Base-by-base conservation (phyloP, 2,329 filamentous ascomycete genomes). In the Cordyceps cicadae region DNA sequence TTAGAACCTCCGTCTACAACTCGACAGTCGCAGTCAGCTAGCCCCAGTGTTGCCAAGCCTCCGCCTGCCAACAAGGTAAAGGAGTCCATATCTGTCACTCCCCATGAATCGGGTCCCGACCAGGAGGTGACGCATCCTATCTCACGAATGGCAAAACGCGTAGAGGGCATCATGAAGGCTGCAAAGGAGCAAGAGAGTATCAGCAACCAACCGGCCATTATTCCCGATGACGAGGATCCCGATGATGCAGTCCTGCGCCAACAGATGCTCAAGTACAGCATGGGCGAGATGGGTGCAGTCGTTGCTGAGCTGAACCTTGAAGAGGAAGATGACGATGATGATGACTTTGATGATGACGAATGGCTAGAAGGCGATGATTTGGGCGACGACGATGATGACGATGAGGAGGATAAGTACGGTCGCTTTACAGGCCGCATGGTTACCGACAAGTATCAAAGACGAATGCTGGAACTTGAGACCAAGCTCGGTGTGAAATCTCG, bases 221-320 rank as follows among this genome's bases (percentile, higher is more conserved):
- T 89, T 15, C 88, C 91, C 1, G 81, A 87, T 1, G 82, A 89
- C 56, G 94, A 99, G 67, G 84, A 87, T 0, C 79, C 83, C 14
- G 92, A 96, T 65, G 93, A 97, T 64, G 89, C 91, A 4, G 82
- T 82, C 37, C 74, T 96, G 26, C 87, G 94, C 6, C 84, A 87
- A 61, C 87, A 97, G 69, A 97, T 99, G 92, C 80, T 97, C 8
- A 82, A 89, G 64, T 99, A 97, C 70, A 87, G 90, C 63, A 81
- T 96, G 73, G 87, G 88, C 50, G 93, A 97, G 72, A 87, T 99
- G 61, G 91, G 92, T 4, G 86, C 90, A 43, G 89, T 99, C 3
- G 94, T 99, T 17, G 94, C 94, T 17, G 92, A 97, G 74, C 82
- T 99, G 51, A 85, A 95, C 62, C 74, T 97, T 2, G 90, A 96